Percentiles rank a stretch among this genome's conserved stretches.
Conservation (phyloP, 1,284 basidiomycete genomes). For the Bondarzewia mesenterica region DNA sequence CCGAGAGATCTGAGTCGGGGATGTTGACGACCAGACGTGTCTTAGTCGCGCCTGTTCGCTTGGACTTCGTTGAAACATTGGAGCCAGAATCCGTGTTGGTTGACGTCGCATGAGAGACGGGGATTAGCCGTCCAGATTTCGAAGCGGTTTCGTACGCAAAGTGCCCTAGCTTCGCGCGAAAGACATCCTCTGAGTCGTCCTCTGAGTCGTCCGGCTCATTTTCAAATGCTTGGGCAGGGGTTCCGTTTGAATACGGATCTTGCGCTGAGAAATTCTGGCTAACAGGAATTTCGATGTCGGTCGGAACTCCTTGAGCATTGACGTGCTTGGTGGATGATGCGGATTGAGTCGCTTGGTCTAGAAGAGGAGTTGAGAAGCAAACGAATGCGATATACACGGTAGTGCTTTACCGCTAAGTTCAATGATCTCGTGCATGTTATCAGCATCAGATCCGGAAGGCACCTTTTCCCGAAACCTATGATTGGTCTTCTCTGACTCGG, state of each 20-base stretch:
- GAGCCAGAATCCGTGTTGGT: neutral
- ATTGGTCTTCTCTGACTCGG: too few species aligned
- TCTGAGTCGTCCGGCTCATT: too few species aligned
- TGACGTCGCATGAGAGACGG: neutral
- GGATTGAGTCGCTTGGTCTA: neutral
- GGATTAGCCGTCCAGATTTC: neutral
- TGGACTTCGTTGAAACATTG: neutral
- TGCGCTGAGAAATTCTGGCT: too few species aligned
- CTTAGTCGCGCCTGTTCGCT: slow-evolving; percentile 3
- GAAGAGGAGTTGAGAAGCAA: neutral
- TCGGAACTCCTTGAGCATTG: neutral
- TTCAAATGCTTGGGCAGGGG: neutral
- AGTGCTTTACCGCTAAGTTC: slow-evolving; percentile 5
- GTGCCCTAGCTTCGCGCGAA: slow-evolving; percentile 1
- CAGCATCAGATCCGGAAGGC: too few species aligned
- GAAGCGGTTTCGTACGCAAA: slow-evolving; percentile 7
- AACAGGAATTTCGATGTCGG: too few species aligned
- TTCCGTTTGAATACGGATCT: too few species aligned
- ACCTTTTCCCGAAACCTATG: too few species aligned
- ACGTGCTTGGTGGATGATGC: neutral
- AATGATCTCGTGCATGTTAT: slow-evolving; percentile 1
- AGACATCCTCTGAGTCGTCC: too few species aligned
- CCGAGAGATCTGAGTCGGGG: slow-evolving; percentile 36
- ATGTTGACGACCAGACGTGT: slow-evolving; percentile 27
- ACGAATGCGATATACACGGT: too few species aligned